Conservation (phyloP, 371 early-diverging fungal species). For the Syncephalis fuscata region DNA sequence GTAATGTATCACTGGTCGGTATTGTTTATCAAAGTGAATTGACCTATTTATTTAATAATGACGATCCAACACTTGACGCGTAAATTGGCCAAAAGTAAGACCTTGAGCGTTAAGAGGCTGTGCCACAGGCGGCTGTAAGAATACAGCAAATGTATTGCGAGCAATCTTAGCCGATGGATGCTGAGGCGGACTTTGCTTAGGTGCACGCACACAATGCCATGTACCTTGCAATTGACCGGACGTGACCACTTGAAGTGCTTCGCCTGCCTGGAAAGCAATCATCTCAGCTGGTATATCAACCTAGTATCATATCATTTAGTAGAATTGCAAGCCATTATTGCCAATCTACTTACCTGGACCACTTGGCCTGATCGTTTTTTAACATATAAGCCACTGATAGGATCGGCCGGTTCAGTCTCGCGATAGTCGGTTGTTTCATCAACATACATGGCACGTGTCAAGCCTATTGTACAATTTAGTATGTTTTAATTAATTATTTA, state of each 20-base stretch:
- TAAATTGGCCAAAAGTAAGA: constrained; percentile 29
- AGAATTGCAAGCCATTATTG: no score
- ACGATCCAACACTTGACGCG: no score
- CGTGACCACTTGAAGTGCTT: constrained; percentile 29
- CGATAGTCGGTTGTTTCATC: constrained; percentile 14
- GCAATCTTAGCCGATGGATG: constrained; percentile 14
- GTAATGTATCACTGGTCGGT: no score
- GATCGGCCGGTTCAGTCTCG: constrained; percentile 15
- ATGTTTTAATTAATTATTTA: no score
- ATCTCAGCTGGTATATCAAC: constrained; percentile 26
- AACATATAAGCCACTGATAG: constrained; percentile 30
- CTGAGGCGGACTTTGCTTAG: constrained; percentile 8
- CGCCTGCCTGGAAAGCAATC: constrained; percentile 47
- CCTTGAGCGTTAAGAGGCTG: constrained; percentile 13
- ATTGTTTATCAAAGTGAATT: no score
- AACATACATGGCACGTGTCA: constrained; percentile 35
- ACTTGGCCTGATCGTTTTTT: constrained; percentile 21
- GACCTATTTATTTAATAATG: no score
- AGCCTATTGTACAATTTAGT: not conserved
- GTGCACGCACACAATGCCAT: constrained; percentile 37
- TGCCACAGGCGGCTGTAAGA: constrained; percentile 26
- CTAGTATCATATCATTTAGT: no score
- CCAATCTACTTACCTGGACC: constrained; percentile 16
- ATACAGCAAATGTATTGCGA: constrained; percentile 41
- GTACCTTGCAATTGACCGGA: constrained; percentile 30